Base-by-base conservation (phyloP, 1,284 basidiomycete species). In the Ustilago hordei region DNA sequence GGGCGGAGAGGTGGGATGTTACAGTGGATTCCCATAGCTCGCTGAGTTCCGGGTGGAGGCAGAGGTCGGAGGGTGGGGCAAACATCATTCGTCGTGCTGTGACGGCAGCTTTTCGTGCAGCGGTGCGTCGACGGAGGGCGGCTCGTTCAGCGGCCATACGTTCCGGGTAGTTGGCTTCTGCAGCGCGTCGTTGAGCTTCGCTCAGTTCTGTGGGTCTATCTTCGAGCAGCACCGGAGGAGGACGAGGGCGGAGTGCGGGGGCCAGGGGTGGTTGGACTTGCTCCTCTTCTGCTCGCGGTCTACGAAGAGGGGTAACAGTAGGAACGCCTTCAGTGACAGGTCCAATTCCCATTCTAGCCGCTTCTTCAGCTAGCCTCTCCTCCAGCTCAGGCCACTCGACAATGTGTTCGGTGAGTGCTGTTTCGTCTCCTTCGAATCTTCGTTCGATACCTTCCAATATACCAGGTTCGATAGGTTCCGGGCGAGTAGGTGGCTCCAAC, bases 381-480 rank as follows among this genome's bases (percentile, higher is more conserved):
- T 71, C 69, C 13, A 76, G 48, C 19, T 76, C 74, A 8, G 69
- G 74, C 74, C 74, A 76, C 50, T 68, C 69, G 5, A 69, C 55
- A 8, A 64, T 41, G 2, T 58, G 57, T 8, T 58, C 69, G 2
- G 54, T 61, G 9, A 23, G 28, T 9, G 45, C 32, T 0, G 62
- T 73, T 2, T 73, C 70, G 31, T 73, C 65, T 13, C 58, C 70
- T 2, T 53, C 34, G 0, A 23, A 38, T 13, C 60, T 57, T 31
- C 53, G 53, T 23, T 64, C 54, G 5, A 60, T 39, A 4, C 32
- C 65, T 34, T 73, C 70, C 7, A 19, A 58, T 19, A 61, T 65
- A 17, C 41, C 60, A 2, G 57, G 60, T 2, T 38, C 32, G 19
- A 72, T 39, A 17, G 54, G 55, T n/a, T 66, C 69, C 3, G 54